Evolutionary conservation across 129 eudicot species (phyloP), one percentile per base, ranked within the genome.

Genomic region (Tagetes erecta): DNA sequence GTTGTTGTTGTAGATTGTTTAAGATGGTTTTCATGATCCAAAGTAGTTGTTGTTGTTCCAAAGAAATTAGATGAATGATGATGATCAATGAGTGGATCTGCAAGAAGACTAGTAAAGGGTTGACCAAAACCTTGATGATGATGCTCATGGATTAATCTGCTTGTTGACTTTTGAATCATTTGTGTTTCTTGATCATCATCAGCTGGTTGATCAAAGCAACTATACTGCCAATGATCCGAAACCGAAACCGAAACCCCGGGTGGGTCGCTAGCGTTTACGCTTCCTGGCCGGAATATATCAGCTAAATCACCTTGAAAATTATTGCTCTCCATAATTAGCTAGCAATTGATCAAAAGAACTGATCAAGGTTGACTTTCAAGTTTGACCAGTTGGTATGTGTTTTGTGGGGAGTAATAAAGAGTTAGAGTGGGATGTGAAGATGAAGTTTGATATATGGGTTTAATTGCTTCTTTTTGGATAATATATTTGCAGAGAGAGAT

Each of bases 241-340:
- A 20, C 40, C 6, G 76, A 78, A 6, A 60, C 77, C 5, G 77
- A 79, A 2, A 46, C 73, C 11, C 70, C 78, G 0, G 76, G 67
- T 38, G 81, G 74, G 62, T 63, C 68, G 69, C 53, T 55, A 36
- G 57, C 72, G 64, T 33, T 79, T 41, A 82, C 80, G 9, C 88
- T 81, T 47, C 86, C 83, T 0, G 92, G 88, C 67, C 94, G 86
- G 80, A 93, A 67, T 51, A 93, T 88, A 78, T 93, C 98, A 4
- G 89, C 84, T 74, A 93, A 81, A 84, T 93, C 97, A 13, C 98
- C 98, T 64, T 86, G 94, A 73, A 69, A 89, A 64, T 85, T 92
- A 64, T 85, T 92, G 65, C 68, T 40, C 46, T 89, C 95, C 96
- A 87, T 89, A 20, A 20, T 20, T 20, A 20, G 27, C 27, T 10